A percentile compares a stretch with the other conserved stretches of the same genome.
These are phyloP conservation scores for Vigna trinervia DNA, from an alignment of 306 rosid species.

Conservation along the genomic window DNA sequence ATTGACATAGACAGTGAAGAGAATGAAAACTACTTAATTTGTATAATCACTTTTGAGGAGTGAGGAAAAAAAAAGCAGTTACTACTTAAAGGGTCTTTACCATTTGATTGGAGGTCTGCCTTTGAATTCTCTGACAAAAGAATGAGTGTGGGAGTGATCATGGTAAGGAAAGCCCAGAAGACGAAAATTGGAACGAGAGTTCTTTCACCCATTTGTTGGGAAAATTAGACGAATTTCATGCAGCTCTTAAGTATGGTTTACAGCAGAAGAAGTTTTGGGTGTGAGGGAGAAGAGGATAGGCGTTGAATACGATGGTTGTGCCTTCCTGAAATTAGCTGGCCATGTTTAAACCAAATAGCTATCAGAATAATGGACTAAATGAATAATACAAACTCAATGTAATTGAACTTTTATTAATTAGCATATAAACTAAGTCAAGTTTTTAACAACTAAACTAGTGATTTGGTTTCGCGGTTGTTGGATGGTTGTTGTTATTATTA, in stretches of 20 bases:
- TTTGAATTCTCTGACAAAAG: slow-evolving; percentile 73
- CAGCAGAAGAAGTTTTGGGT: neutral
- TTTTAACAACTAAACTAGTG: slow-evolving; percentile 50
- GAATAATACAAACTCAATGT: slow-evolving; percentile 19
- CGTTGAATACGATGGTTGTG: slow-evolving; percentile 36
- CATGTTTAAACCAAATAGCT: slow-evolving; percentile 48
- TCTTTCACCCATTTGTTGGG: slow-evolving; percentile 69
- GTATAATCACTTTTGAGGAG: neutral
- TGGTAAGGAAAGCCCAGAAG: slow-evolving; percentile 80
- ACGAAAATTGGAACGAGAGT: slow-evolving; percentile 72
- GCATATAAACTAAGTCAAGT: slow-evolving; percentile 53
- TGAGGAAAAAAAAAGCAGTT: slow-evolving; percentile 1
- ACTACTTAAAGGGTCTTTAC: slow-evolving; percentile 29
- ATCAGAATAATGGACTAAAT: slow-evolving; percentile 47
- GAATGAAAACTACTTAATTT: neutral
- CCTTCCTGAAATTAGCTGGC: slow-evolving; percentile 64
- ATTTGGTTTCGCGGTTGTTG: slow-evolving; percentile 69
- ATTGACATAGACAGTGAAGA: neutral
- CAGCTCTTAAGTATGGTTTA: neutral
- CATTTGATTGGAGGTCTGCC: slow-evolving; percentile 41
- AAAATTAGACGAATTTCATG: neutral
- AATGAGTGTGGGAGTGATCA: slow-evolving; percentile 81
- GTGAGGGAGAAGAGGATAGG: slow-evolving; percentile 14
- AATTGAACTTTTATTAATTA: slow-evolving; percentile 7
- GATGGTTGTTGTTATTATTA: slow-evolving; percentile 70